Conservation (phyloP, 495 filamentous ascomycete species). For the Hyaloscypha variabilis region DNA sequence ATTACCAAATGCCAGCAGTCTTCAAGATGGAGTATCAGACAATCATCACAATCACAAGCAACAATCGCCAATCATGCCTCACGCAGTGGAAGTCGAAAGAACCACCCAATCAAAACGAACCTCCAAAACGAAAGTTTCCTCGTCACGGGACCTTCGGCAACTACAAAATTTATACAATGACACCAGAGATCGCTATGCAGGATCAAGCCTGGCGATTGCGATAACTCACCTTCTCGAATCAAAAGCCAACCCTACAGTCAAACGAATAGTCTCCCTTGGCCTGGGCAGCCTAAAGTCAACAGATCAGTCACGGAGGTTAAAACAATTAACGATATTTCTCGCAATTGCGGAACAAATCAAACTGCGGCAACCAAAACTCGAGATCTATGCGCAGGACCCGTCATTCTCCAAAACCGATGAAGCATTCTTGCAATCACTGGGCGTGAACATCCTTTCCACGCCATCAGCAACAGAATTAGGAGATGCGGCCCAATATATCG, state of each 20-base stretch:
- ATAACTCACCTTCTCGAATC: conserved; percentile 17
- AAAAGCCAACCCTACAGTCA: conserved; percentile 13
- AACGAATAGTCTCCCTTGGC: conserved; percentile 16
- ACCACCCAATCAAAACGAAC: conserved; percentile 2
- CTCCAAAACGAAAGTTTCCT: conserved; percentile 16
- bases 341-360: conserved; percentile 19
- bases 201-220: conserved; percentile 8
- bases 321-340: conserved; percentile 24
- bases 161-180: conserved; percentile 17
- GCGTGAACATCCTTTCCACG: conserved; percentile 21
- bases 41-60: not conserved
- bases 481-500: conserved; percentile 18
- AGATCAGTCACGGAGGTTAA: conserved; percentile 21
- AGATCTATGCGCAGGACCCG: conserved; percentile 26
- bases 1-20: conserved; percentile 5
- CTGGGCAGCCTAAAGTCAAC: conserved; percentile 22
- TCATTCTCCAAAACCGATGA: conserved; percentile 26
- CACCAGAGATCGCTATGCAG: conserved; percentile 4
- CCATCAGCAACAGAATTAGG: conserved; percentile 21
- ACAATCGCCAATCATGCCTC: conserved; percentile 8
- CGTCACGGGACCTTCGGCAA: conserved; percentile 16
- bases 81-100: conserved; percentile 17
- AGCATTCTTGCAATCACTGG: conserved; percentile 24
- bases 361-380: conserved; percentile 4
- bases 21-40: conserved; percentile 17